These are phyloP conservation scores for Mortierella polycephala DNA, from an alignment of 371 early-diverging fungal species.

Conservation along the genomic window DNA sequence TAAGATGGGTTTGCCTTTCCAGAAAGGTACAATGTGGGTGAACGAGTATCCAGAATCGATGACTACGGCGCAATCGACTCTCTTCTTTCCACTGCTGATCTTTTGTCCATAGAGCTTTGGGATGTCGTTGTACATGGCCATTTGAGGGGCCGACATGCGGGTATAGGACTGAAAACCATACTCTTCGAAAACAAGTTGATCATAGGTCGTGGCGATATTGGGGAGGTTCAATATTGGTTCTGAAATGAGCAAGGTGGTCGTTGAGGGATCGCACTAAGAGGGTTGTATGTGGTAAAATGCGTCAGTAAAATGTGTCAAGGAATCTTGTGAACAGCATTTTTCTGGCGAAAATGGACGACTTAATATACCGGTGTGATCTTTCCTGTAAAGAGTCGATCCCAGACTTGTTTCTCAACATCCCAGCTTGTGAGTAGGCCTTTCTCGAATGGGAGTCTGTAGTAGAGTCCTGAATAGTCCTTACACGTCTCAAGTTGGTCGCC, in stretches of 20 bases:
- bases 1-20: conserved; percentile 64
- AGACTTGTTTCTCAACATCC: conserved; percentile 81
- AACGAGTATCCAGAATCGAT: conserved; percentile 89
- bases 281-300: neutral
- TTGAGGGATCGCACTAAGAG: conserved; percentile 67
- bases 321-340: too few species aligned
- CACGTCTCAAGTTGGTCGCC: conserved; percentile 77
- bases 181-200: conserved; percentile 90
- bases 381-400: conserved; percentile 79
- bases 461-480: conserved; percentile 78
- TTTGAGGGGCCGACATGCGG: conserved; percentile 66
- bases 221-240: conserved; percentile 87
- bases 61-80: conserved; percentile 72
- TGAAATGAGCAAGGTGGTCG: conserved; percentile 75
- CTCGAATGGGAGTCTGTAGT: conserved; percentile 84
- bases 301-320: too few species aligned
- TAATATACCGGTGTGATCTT: conserved; percentile 70
- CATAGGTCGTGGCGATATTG: conserved; percentile 74
- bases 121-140: conserved; percentile 63
- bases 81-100: conserved; percentile 55
- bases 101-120: conserved; percentile 59
- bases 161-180: conserved; percentile 76
- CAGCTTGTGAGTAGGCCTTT: conserved; percentile 82
- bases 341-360: conserved; percentile 8
- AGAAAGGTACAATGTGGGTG: conserved; percentile 83